Base-by-base conservation (phyloP, 352 stramenopile genomes). In the Phytophthora kernoviae region DNA sequence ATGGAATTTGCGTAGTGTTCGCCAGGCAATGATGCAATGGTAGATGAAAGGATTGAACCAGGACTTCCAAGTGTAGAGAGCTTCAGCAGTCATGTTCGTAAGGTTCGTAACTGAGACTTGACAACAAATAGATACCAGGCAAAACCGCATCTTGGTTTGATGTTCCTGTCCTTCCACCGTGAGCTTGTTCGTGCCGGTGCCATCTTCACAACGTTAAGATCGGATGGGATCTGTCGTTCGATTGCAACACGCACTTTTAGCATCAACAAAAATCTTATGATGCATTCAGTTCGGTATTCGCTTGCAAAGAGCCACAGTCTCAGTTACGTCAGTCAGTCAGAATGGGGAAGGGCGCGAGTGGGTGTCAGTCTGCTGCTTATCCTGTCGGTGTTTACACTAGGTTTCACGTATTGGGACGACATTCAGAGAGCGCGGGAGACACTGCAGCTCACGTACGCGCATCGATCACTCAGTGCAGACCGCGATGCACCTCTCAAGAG, bases 391-490 rank as follows among this genome's bases (percentile, higher is more conserved):
- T 44, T 85, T 11, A 62, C 70, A 37, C 62, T 88, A 33, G 58
- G 71, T 42, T 87, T 79, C 50, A 72, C 72, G 17, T 87, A 79
- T 65, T 84, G 72, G 74, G 68, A 73, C 12, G 67, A 81, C 33
- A 68, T 91, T 9, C 58, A 62, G 42, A 51, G 21, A 34, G 45
- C 40, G 21, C 69, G 70, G 21, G 77, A 89, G 51, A 79, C 77
- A 62, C 71, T 91, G 58, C 75, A 90, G 54, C 77, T 90, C 45
- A 89, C 79, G 30, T 80, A 84, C 55, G 60, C 73, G 45, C 70
- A 87, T 42, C 77, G 73, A 22, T 81, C 74, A 54, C 70, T 88
- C 41, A 73, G 72, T 50, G 71, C 68, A 8, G 63, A 73, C 36
- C 55, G 62, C 18, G 56, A 67, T 40, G 64, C 70, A 21, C 49